Evolutionary conservation across 441 rosid species (phyloP), one percentile per base, ranked within the genome.

Genomic region (Sinapis alba): DNA sequence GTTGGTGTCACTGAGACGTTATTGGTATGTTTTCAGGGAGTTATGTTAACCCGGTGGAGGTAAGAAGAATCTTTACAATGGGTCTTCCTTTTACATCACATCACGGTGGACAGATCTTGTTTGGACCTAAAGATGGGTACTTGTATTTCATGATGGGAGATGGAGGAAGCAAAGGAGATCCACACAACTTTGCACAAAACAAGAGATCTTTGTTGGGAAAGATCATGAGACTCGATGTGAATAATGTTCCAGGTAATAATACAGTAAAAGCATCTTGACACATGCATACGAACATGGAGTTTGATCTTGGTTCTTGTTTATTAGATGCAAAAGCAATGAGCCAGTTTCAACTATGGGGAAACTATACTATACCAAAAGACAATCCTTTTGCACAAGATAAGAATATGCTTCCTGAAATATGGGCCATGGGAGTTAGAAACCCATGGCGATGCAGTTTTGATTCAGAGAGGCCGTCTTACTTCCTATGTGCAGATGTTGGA

Each of bases 61-160:
- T 86, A 53, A 76, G 87, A 68, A 82, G 89, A 71, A 88, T 84
- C 68, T 78, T 88, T 54, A 86, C 96, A 13, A 75, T 87, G 86
- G 96, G 90, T 21, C 88, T 87, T 74, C 88, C 90, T 9, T 83
- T 38, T 59, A 56, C 76, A 3, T 12, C 83, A 4, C 78, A 76
- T 77, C 88, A 87, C 18, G 86, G 82, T 1, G 88, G 93, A 43
- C 92, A 90, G 45, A 87, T 85, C 64, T 83, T 87, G 36, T 86
- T 88, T 19, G 93, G 92, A 53, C 90, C 86, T 1, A 45, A 70
- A 11, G 93, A 88, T 81, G 88, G 88, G 7, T 87, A 85, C 74
- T 62, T 88, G 26, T 90, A 90, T 74, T 76, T 88, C 68, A 87
- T 84, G 85, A 86, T 87, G 82, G 89, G 89, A 36, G 91, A 90